Evolutionary conservation across 768 basidiomycete genomes (phyloP).

Genomic region (Chalciporus piperatus): DNA sequence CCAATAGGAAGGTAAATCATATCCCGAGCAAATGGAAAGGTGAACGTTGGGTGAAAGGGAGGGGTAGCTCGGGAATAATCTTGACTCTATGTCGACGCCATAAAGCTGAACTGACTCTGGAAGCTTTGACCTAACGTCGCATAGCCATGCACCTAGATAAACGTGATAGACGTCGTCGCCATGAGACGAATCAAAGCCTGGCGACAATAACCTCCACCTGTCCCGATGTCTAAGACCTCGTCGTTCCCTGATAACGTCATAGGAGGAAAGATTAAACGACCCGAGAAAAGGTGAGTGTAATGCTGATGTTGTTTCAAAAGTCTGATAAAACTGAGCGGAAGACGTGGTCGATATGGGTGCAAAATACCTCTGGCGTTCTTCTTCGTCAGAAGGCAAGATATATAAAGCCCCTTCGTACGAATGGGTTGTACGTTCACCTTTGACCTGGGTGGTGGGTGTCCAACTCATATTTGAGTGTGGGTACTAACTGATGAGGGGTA

Average conservation of each 20-base stretch:
- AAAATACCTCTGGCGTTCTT: constrained; percentile 23
- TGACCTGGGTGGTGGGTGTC: not conserved
- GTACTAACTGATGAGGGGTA: not conserved
- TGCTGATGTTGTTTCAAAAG: constrained; percentile 17
- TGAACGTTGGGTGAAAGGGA: constrained; percentile 14
- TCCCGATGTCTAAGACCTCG: constrained; percentile 25
- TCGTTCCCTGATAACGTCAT: constrained; percentile 14
- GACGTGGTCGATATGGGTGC: too few species aligned
- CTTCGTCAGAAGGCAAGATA: constrained; percentile 25
- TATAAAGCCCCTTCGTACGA: constrained; percentile 21
- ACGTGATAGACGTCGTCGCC: too few species aligned
- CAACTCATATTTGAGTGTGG: constrained; percentile 3
- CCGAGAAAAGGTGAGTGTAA: constrained; percentile 19
- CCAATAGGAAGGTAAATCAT: constrained; percentile 30
- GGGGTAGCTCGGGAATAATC: constrained; percentile 14
- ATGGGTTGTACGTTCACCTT: constrained; percentile 14
- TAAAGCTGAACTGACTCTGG: constrained; percentile 17
- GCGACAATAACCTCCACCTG: constrained; percentile 15
- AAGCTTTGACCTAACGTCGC: constrained; percentile 12
- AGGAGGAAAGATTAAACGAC: constrained; percentile 20
- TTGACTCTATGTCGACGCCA: constrained; percentile 26
- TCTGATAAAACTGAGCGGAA: not conserved
- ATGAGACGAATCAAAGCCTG: too few species aligned
- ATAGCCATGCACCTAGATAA: constrained; percentile 22
- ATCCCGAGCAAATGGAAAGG: constrained; percentile 22